These are phyloP conservation scores for Xylaria cubensis DNA, from an alignment of 495 filamentous ascomycete genomes.

Conservation along the genomic window DNA sequence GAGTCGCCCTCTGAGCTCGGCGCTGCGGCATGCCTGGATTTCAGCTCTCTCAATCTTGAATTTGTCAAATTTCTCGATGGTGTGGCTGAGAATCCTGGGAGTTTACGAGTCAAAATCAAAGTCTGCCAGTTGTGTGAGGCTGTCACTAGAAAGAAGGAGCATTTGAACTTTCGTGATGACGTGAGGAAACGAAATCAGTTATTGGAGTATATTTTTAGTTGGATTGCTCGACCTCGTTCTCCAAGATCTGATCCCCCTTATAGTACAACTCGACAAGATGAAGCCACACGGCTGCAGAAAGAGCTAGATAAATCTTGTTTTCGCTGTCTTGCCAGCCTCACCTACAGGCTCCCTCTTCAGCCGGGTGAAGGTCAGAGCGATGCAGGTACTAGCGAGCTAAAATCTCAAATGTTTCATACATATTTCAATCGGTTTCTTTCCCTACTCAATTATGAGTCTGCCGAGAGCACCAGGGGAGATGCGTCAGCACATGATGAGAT, in stretches of 20 bases:
- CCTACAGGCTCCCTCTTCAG: conserved; percentile 67
- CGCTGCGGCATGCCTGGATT: conserved; percentile 63
- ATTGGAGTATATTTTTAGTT: conserved; percentile 67
- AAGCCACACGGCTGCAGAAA: conserved; percentile 60
- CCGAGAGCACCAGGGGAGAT: conserved; percentile 49
- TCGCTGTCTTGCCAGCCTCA: conserved; percentile 64
- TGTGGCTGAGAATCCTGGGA: conserved; percentile 56
- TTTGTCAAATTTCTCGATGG: conserved; percentile 67
- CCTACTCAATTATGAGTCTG: conserved; percentile 61
- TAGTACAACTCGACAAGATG: conserved; percentile 51
- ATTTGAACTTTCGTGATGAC: conserved; percentile 69
- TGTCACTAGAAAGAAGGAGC: conserved; percentile 68
- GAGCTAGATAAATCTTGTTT: conserved; percentile 70
- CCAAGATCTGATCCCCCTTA: conserved; percentile 38
- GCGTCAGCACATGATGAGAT: conserved; percentile 49
- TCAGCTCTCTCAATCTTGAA: conserved; percentile 64
- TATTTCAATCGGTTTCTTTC: conserved; percentile 71
- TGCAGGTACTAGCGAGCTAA: conserved; percentile 66
- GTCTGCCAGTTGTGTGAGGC: conserved; percentile 69
- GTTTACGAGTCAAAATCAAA: conserved; percentile 67
- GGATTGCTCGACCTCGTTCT: conserved; percentile 64
- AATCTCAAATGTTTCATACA: conserved; percentile 69
- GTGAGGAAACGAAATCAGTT: conserved; percentile 69
- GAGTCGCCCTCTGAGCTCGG: conserved; percentile 64
- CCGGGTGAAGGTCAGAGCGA: conserved; percentile 67